phyloP scores from a whole-genome alignment of 2,329 filamentous ascomycete genomes.

The Aschersonia sp. region DNA sequence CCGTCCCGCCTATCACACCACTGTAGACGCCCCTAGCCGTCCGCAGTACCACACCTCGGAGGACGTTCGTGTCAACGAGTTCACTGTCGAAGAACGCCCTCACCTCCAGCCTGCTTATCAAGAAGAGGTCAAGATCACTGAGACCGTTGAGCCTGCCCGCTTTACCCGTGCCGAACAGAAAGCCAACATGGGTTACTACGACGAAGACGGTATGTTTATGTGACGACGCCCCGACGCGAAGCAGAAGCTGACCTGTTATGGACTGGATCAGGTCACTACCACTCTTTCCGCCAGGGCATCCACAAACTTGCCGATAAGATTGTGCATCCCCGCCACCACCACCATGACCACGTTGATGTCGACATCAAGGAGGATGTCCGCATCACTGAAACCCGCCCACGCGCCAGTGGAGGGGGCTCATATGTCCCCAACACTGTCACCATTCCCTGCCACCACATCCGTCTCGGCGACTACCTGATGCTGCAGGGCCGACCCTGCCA shows the following conservation, averaged over 20 bases:
- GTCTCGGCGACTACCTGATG: slow-evolving; percentile 95
- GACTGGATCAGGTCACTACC: slow-evolving; percentile 36
- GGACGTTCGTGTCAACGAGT: slow-evolving; percentile 16
- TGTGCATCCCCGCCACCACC: slow-evolving; percentile 27
- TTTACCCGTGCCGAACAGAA: slow-evolving; percentile 25
- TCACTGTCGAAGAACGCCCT: slow-evolving; percentile 21
- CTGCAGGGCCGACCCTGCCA: slow-evolving; percentile 98
- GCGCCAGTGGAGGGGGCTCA: slow-evolving; percentile 13
- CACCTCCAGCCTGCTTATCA: slow-evolving; percentile 29
- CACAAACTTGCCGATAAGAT: slow-evolving; percentile 44
- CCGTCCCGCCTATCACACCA: slow-evolving; percentile 32
- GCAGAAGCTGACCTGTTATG: slow-evolving; percentile 6
- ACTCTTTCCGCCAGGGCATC: slow-evolving; percentile 40
- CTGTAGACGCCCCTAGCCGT: slow-evolving; percentile 17
- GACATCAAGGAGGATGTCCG: slow-evolving; percentile 21
- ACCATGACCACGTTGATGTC: slow-evolving; percentile 32
- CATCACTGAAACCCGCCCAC: slow-evolving; percentile 13
- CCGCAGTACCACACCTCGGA: slow-evolving; percentile 16
- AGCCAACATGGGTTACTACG: slow-evolving; percentile 51
- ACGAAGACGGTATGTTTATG: slow-evolving; percentile 39
- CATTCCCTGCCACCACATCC: slow-evolving; percentile 99
- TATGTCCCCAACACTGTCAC: slow-evolving; percentile 70
- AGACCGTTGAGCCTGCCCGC: slow-evolving; percentile 45
- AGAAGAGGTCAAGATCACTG: slow-evolving; percentile 44
- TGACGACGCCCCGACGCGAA: slow-evolving; percentile 1